phyloP scores from a whole-genome alignment of 495 filamentous ascomycete genomes.

The Aspergillus incahuasiensis region DNA sequence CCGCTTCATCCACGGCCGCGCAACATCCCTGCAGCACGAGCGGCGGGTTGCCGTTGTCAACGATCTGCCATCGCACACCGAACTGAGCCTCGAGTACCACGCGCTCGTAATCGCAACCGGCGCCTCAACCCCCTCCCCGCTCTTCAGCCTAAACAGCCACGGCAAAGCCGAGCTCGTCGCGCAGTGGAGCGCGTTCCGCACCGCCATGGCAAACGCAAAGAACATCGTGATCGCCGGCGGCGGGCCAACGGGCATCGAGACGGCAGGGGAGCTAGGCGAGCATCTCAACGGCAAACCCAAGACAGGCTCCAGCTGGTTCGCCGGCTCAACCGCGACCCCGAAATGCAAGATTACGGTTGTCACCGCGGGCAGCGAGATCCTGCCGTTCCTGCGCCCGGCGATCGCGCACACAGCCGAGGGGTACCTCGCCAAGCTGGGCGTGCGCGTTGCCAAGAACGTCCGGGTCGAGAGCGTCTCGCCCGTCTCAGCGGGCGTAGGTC shows the following conservation, averaged over 20 bases:
- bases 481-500: too few relatives aligned
- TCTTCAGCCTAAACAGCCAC: constrained; percentile 20
- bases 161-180: constrained; percentile 15
- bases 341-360: constrained; percentile 44
- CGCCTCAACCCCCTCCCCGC: constrained; percentile 29
- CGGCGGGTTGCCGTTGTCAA: constrained; percentile 26
- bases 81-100: constrained; percentile 31
- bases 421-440: constrained; percentile 40
- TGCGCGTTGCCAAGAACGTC: constrained; percentile 37
- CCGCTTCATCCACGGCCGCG: constrained; percentile 36
- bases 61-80: background rate
- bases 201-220: constrained; percentile 33
- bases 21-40: constrained; percentile 26
- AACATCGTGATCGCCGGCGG: constrained; percentile 43
- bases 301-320: too few relatives aligned
- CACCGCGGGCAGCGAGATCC: constrained; percentile 36
- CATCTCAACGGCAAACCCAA: constrained; percentile 46
- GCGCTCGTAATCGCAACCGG: constrained; percentile 42
- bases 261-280: constrained; percentile 49
- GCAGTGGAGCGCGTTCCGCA: constrained; percentile 34
- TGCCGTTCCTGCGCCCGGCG: constrained; percentile 36
- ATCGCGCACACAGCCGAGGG: constrained; percentile 36
- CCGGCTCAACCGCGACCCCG: constrained; percentile 23
- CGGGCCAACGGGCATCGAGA: constrained; percentile 39
- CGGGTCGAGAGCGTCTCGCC: constrained; percentile 24